phyloP scores from a whole-genome alignment of 495 filamentous ascomycete genomes.

The Cercophora newfieldiana region DNA sequence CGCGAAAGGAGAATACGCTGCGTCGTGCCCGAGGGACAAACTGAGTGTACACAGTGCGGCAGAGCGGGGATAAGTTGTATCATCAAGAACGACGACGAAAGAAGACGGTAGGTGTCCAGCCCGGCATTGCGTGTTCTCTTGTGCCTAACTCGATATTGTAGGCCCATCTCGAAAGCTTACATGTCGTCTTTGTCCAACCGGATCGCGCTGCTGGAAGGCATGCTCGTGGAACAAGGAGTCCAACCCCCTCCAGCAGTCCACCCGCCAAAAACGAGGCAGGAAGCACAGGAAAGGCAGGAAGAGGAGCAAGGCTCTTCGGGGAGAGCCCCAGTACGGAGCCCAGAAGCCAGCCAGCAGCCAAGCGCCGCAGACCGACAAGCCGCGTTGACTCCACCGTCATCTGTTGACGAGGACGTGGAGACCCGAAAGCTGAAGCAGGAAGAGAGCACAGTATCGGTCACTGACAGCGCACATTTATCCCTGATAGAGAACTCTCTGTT shows the following conservation, averaged over 20 bases:
- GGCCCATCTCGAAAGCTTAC: constrained; percentile 58
- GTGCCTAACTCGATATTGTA: constrained; percentile 23
- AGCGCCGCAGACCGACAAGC: constrained; percentile 23
- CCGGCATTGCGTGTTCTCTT: background rate
- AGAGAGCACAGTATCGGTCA: background rate
- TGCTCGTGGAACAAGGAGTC: constrained; percentile 51
- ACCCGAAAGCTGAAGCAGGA: constrained; percentile 21
- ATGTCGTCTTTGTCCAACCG: constrained; percentile 55
- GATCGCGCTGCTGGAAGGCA: constrained; percentile 49
- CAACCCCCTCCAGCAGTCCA: constrained; percentile 51
- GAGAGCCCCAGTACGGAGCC: constrained; percentile 18
- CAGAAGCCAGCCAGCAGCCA: constrained; percentile 19
- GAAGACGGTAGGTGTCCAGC: constrained; percentile 41
- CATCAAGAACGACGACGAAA: constrained; percentile 59
- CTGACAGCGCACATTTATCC: constrained; percentile 11
- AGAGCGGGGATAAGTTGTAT: constrained; percentile 51
- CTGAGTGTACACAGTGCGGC: constrained; percentile 55
- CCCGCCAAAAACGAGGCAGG: constrained; percentile 52
- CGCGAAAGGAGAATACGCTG: constrained; percentile 57
- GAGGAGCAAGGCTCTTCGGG: constrained; percentile 5
- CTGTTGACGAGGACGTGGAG: constrained; percentile 30
- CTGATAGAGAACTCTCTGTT: constrained; percentile 35
- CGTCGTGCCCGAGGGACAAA: constrained; percentile 53
- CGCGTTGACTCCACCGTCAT: constrained; percentile 32
- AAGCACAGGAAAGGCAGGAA: constrained; percentile 18